Base-by-base conservation (phyloP, 192 early-diverging fungal genomes). In the Podila verticillata region DNA sequence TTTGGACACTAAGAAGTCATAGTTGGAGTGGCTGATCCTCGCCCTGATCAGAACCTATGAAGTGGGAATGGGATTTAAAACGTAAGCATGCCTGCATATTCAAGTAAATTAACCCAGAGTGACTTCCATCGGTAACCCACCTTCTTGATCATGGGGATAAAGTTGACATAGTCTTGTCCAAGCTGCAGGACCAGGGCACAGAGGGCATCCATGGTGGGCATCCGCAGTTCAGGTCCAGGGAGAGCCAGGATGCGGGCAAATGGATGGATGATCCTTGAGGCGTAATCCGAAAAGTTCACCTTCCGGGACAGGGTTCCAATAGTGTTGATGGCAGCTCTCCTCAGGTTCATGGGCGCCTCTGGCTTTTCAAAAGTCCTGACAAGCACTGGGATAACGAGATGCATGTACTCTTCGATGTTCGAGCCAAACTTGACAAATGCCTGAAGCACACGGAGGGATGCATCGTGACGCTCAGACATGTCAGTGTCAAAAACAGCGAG, bases 391-490 rank as follows among this genome's bases (percentile, higher is more conserved):
- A 97, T 91, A 20, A 98, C 90, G 22, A 98, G 84, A 78, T 96
- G 93, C 83, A 98, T 86, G 69, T 97, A 98, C 66, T 94, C 96
- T 68, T 98, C 96, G 49, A 97, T 88, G 66, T 95, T 96, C 4
- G 92, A 84, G 3, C 95, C 94, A 84, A 98, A 93, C 7, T 92
- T 90, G 9, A 90, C 83, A 63, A 98, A 86, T 4, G 93, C 95
- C 57, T 95, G 89, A 15, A 98, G 68, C 0, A 93, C 91, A 63
- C 90, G 89, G 15, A 86, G 84, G 0, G 92, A 90, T 0, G 89
- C 81, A 8, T 87, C 81, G n/a, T 91, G 88, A 19, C 84, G 70
- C 22, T 96, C 94, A 0, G 90, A 90, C 0, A 86, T 83, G 69
- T 98, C 96, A 4, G 81, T 74, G 47, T 96, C 95, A 68, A 97